Base-by-base conservation (phyloP, 306 rosid species). In the Cicer pinnatifidum region DNA sequence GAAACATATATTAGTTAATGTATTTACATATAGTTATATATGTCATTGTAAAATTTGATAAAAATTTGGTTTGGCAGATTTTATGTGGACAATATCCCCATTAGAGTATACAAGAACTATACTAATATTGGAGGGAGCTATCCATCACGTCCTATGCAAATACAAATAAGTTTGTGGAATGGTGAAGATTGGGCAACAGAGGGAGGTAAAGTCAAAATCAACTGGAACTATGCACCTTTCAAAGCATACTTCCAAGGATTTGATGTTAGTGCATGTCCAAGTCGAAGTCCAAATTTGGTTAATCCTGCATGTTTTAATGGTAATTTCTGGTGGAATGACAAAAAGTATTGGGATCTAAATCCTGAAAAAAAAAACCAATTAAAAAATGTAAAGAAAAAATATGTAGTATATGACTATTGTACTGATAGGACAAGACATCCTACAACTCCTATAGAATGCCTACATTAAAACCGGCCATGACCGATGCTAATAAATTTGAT, bases 111-210 rank as follows among this genome's bases (percentile, higher is more conserved):
- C 53, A 86, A 75, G 74, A 86, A 90, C 76, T 76, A 80, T 13
- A 53, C 17, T 1, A 73, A 73, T 0, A 9, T 62, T 11, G 84
- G 87, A 46, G 89, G 39, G 6, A 37, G 45, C 3, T 85, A 82
- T 40, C 86, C 84, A 64, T 6, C 73, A 67, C 79, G 76, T 57
- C 75, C 92, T 16, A 86, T 88, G 96, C 61, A 54, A 67, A 65
- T 88, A 50, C 50, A 65, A 60, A 86, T 53, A 46, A 81, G 80
- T 78, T 63, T 89, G 43, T 87, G 92, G 92, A 51, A 82, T 70
- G 92, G 86, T 11, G 82, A 77, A 0, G 15, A n/a, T 7, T 89
- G 96, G 96, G 89, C 96, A 43, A 79, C 90, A 7, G 82, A 85
- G 48, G 89, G 89, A 38, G 93, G 90, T 7, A 15, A 35, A n/a